phyloP scores from a whole-genome alignment of 768 basidiomycete species.

The Suillus variegatus region DNA sequence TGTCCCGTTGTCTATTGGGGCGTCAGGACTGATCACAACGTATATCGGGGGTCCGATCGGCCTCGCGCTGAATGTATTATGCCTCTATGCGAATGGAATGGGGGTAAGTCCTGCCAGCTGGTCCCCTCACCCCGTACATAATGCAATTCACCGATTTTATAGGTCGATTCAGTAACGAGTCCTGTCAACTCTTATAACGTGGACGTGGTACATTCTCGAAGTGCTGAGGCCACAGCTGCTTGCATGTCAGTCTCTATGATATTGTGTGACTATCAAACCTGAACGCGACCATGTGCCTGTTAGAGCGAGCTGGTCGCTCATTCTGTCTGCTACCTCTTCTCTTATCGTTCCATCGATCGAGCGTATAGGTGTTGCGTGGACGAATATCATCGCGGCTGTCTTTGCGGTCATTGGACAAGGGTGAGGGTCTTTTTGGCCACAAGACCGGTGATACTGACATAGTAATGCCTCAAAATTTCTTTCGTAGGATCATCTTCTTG shows the following conservation, averaged over 20 bases:
- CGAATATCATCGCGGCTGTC: constrained; percentile 44
- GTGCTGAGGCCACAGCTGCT: constrained; percentile 44
- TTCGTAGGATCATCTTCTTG: constrained; percentile 42
- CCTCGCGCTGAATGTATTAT: constrained; percentile 46
- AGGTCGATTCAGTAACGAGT: constrained; percentile 55
- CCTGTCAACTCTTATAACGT: constrained; percentile 54
- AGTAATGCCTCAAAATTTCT: background rate
- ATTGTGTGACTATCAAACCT: background rate
- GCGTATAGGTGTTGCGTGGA: constrained; percentile 44
- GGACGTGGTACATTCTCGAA: constrained; percentile 57
- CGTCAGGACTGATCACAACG: constrained; percentile 46
- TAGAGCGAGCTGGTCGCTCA: constrained; percentile 49
- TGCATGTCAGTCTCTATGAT: constrained; percentile 39
- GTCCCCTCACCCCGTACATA: background rate
- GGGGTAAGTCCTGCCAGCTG: constrained; percentile 41
- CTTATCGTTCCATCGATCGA: constrained; percentile 54
- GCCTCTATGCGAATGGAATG: constrained; percentile 57
- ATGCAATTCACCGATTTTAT: background rate
- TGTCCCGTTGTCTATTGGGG: constrained; percentile 49
- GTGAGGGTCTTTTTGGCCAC: constrained; percentile 33
- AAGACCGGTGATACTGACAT: background rate
- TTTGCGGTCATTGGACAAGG: constrained; percentile 48
- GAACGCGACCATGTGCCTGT: background rate
- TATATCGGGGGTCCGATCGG: constrained; percentile 49
- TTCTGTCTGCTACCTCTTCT: constrained; percentile 44